Evolutionary conservation across 345 rosid genomes (phyloP).

Genomic region (Corymbia maculata): DNA sequence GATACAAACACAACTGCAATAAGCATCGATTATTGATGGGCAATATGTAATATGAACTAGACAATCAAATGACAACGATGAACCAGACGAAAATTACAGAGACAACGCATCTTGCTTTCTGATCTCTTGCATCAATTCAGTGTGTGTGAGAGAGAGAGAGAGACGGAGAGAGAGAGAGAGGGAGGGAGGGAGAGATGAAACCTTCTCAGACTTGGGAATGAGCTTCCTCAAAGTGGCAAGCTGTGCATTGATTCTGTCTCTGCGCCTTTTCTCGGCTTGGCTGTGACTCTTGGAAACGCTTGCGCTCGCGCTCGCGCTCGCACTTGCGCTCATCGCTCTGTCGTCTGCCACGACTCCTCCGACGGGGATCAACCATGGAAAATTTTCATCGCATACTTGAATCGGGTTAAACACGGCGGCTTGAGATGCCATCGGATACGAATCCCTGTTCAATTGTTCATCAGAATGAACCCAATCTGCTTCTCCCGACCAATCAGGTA

Average conservation of each 20-base stretch:
- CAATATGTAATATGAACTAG: not conserved
- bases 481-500: not conserved
- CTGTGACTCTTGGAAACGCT: slow-evolving; percentile 54
- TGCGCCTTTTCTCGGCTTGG: slow-evolving; percentile 84
- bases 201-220: slow-evolving; percentile 88
- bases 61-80: not conserved
- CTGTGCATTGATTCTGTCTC: slow-evolving; percentile 82
- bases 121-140: not conserved
- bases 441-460: not conserved
- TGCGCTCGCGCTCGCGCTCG: slow-evolving; percentile 18
- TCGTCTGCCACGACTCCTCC: not conserved
- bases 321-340: slow-evolving; percentile 5
- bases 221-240: slow-evolving; percentile 76
- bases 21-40: not conserved
- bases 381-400: not conserved
- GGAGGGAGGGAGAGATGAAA: not conserved
- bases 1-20: not conserved
- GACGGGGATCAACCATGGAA: slow-evolving; percentile 9
- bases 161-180: not conserved
- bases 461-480: not conserved
- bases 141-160: not conserved
- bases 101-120: not conserved
- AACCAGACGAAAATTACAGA: not conserved
- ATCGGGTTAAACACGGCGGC: not conserved
- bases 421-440: not conserved